Base-by-base conservation (phyloP, 306 rosid species). In the Dalbergia oliveri region DNA sequence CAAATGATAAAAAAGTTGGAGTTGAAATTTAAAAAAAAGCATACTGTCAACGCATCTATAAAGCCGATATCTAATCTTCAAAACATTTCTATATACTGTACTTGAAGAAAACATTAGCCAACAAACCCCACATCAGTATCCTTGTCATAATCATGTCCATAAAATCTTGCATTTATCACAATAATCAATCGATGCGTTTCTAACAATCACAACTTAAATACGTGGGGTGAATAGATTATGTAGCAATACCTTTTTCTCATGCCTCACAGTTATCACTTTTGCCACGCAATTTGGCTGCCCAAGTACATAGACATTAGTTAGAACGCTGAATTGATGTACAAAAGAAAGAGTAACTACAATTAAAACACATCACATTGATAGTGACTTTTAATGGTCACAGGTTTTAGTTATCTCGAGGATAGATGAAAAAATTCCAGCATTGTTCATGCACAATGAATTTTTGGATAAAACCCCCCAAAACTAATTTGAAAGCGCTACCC, bases 261-360 rank as follows among this genome's bases (percentile, higher is more conserved):
- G 89, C 85, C 88, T 84, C 23, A 89, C 66, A 49, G 91, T 79
- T 9, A 91, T 88, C 73, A 91, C 93, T 79, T 91, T 88, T 69
- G 96, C 91, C 6, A 79, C 87, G 66, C 93, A 91, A 79, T 91
- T 91, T 45, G 96, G 96, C 96, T 91, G 90, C 33, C 51, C 82
- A 82, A 44, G 54, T 21, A 61, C 86, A 72, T 16, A 41, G 51
- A 73, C 64, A 66, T 23, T 47, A 50, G 66, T 83, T 64, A 76
- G 66, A 66, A 53, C 11, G 56, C 45, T 43, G 63, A 79, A 59
- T 5, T 33, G 53, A 43, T 45, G 60, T n/a, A 59, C 19, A 50
- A 51, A 77, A 31, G 19, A 78, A 21, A 21, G 15, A 66, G 21
- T 8, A 43, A 18, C 63, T n/a, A 47, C 16, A 18, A 51, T 47